Percentiles rank a stretch among this genome's conserved stretches.
phyloP scores from a whole-genome alignment of 176 grass and related monocot species.

The Ensete ventricosum region DNA sequence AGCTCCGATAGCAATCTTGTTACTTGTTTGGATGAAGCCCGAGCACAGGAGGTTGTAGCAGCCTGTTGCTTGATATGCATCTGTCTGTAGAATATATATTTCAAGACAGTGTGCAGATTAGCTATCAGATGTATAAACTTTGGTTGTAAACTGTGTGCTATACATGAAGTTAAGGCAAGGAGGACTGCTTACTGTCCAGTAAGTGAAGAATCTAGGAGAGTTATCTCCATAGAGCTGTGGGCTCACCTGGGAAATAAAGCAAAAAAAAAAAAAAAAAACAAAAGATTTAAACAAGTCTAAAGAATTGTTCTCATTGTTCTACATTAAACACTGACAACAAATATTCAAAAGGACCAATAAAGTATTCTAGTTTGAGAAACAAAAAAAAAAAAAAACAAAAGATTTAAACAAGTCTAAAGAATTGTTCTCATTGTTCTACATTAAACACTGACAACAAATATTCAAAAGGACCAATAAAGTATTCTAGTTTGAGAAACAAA shows the following conservation, averaged over 20 bases:
- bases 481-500: too few species aligned
- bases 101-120: not conserved
- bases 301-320: not conserved
- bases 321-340: conserved; percentile 13
- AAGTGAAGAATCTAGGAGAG: conserved; percentile 79
- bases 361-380: not conserved
- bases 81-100: conserved; percentile 28
- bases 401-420: not conserved
- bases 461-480: not conserved
- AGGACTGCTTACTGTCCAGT: conserved; percentile 66
- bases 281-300: not conserved
- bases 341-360: not conserved
- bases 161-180: not conserved
- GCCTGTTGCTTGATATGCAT: conserved; percentile 73
- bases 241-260: conserved; percentile 39
- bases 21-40: conserved; percentile 78
- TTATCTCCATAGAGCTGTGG: conserved; percentile 73
- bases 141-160: not conserved
- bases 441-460: conserved; percentile 8
- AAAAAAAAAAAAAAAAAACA: not conserved
- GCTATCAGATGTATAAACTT: not conserved
- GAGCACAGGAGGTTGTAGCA: conserved; percentile 85
- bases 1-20: conserved; percentile 63
- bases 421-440: too few species aligned
- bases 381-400: not conserved